Percentiles rank a stretch among this genome's conserved stretches.
Evolutionary conservation across 108 stramenopile genomes (phyloP).

Genomic region (Mediolabrus comicus): DNA sequence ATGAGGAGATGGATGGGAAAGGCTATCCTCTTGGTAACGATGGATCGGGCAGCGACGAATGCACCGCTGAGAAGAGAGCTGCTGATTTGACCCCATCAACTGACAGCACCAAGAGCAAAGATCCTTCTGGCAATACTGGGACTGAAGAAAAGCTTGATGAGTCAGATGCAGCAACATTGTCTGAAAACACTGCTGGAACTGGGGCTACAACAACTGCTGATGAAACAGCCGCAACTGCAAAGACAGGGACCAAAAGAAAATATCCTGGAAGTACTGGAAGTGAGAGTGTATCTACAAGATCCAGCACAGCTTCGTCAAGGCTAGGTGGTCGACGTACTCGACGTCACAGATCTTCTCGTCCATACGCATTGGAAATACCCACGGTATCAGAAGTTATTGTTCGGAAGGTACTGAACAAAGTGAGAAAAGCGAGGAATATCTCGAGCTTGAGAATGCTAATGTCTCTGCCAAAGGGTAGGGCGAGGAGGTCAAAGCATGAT

Average conservation of each 20-base stretch:
- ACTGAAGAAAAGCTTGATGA: slow-evolving; percentile 10
- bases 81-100: background rate
- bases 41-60: background rate
- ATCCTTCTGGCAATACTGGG: background rate
- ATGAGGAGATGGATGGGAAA: slow-evolving; percentile 3
- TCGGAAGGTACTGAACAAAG: slow-evolving; percentile 80
- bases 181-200: slow-evolving; percentile 15
- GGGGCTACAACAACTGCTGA: slow-evolving; percentile 16
- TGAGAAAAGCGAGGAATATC: slow-evolving; percentile 76
- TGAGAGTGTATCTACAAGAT: slow-evolving; percentile 30
- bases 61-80: background rate
- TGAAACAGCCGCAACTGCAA: slow-evolving; percentile 3
- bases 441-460: slow-evolving; percentile 75
- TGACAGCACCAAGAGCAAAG: background rate
- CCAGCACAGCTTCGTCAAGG: slow-evolving; percentile 47
- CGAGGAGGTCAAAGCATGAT: slow-evolving; percentile 84
- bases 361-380: slow-evolving; percentile 41
- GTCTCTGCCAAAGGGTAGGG: slow-evolving; percentile 78
- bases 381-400: slow-evolving; percentile 84
- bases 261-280: slow-evolving; percentile 27
- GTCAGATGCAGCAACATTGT: slow-evolving; percentile 27
- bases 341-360: slow-evolving; percentile 22
- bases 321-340: slow-evolving; percentile 32
- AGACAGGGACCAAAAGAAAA: slow-evolving; percentile 42
- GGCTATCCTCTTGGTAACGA: background rate